Conservation (phyloP, 306 rosid species). For the Macrotyloma uniflorum region DNA sequence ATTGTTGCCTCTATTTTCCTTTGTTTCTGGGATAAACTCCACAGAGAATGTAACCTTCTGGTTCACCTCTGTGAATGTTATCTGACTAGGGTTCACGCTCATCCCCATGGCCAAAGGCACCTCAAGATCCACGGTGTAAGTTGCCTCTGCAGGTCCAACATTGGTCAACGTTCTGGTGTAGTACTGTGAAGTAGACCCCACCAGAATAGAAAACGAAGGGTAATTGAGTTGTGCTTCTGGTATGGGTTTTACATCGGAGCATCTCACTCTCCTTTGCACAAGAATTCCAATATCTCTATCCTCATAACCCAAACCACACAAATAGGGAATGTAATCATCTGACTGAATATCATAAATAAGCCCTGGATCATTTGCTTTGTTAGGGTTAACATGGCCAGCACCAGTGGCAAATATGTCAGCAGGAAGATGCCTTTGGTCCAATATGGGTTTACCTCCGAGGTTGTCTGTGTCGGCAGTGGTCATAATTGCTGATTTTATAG, state of each 20-base stretch:
- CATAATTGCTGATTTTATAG: slow-evolving; percentile 68
- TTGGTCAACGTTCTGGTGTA: slow-evolving; percentile 60
- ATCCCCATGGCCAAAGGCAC: slow-evolving; percentile 44
- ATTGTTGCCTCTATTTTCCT: slow-evolving; percentile 31
- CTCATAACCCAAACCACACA: slow-evolving; percentile 59
- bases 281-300: slow-evolving; percentile 39
- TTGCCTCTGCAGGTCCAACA: slow-evolving; percentile 47
- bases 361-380: slow-evolving; percentile 52
- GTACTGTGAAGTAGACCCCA: slow-evolving; percentile 39
- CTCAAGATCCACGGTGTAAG: slow-evolving; percentile 35
- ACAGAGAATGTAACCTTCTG: slow-evolving; percentile 42
- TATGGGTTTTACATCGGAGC: slow-evolving; percentile 31
- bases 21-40: slow-evolving; percentile 42
- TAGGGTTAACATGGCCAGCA: slow-evolving; percentile 68
- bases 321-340: slow-evolving; percentile 54
- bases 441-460: slow-evolving; percentile 45
- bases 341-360: slow-evolving; percentile 54
- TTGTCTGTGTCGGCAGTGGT: slow-evolving; percentile 43
- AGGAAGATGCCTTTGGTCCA: slow-evolving; percentile 43
- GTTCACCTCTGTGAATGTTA: slow-evolving; percentile 47
- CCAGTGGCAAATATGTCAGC: slow-evolving; percentile 62
- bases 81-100: slow-evolving; percentile 39
- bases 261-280: slow-evolving; percentile 41
- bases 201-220: slow-evolving; percentile 51
- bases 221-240: slow-evolving; percentile 56